Conservation (phyloP, 805 yeast species). For the Pichia paraexigua region DNA sequence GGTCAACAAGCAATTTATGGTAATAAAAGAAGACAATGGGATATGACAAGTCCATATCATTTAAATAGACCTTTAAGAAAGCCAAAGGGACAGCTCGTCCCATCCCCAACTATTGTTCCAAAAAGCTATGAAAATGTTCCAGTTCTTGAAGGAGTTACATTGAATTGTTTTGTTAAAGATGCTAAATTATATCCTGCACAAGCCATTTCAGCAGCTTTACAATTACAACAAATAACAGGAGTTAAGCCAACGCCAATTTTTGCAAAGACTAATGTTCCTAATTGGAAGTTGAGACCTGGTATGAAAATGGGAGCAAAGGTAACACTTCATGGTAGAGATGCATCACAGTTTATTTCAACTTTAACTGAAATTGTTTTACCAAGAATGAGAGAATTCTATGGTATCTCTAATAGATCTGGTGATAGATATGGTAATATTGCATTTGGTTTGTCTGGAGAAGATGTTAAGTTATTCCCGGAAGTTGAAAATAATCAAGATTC, state of each 20-base stretch:
- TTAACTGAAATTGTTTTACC: constrained; percentile 90
- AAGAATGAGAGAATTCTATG: constrained; percentile 78
- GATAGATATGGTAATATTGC: constrained; percentile 81
- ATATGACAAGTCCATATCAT: constrained; percentile 81
- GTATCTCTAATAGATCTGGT: constrained; percentile 69
- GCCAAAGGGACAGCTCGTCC: constrained; percentile 68
- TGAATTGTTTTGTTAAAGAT: constrained; percentile 70
- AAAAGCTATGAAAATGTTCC: constrained; percentile 69
- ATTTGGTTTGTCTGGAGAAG: constrained; percentile 73
- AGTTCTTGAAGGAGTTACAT: constrained; percentile 50
- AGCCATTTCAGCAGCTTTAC: constrained; percentile 68
- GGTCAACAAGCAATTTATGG: constrained; percentile 49
- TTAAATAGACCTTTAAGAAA: constrained; percentile 69
- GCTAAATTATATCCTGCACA: constrained; percentile 64
- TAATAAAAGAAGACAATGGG: constrained; percentile 74
- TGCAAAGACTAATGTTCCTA: constrained; percentile 72
- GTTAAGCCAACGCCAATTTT: constrained; percentile 66
- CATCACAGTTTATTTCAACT: constrained; percentile 79
- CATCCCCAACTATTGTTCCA: constrained; percentile 66
- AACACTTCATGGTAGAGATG: constrained; percentile 66
- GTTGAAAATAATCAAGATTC: constrained; percentile 82
- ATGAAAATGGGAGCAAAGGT: constrained; percentile 88
- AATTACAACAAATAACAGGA: constrained; percentile 92
- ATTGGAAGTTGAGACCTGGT: constrained; percentile 83
- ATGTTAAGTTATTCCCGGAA: constrained; percentile 83